Conservation (phyloP, 148 eudicot genomes). For the Rhododendron henanense region DNA sequence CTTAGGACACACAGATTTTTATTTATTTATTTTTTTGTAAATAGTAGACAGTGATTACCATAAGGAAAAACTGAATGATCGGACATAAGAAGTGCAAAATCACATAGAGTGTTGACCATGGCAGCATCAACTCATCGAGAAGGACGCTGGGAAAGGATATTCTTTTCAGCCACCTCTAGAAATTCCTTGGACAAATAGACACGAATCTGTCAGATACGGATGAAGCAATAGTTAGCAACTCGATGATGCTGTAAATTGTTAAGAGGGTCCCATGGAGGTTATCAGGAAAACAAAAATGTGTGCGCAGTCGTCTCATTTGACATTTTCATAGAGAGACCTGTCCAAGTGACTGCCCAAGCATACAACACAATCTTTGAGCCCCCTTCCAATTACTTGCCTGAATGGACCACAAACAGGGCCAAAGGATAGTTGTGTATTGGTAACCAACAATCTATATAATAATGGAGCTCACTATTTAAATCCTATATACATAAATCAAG, state of each 20-base stretch:
- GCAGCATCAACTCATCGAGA: conserved; percentile 78
- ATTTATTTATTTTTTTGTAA: too few relatives aligned
- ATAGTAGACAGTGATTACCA: too few relatives aligned
- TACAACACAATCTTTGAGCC: neutral
- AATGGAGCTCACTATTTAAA: too few relatives aligned
- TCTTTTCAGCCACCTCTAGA: conserved; percentile 61
- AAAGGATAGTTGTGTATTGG: too few relatives aligned
- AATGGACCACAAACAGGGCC: neutral
- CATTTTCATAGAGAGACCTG: neutral
- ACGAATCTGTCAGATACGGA: conserved; percentile 40
- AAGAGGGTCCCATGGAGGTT: too few relatives aligned
- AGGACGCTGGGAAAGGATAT: conserved; percentile 68
- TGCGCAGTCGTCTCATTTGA: neutral
- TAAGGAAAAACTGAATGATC: too few relatives aligned
- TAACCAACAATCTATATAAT: too few relatives aligned
- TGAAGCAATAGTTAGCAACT: neutral
- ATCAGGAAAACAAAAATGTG: neutral
- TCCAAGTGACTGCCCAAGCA: neutral
- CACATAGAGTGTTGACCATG: conserved; percentile 51
- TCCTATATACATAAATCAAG: too few relatives aligned
- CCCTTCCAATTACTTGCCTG: neutral
- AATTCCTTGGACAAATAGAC: conserved; percentile 63
- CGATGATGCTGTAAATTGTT: neutral
- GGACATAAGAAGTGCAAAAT: conserved; percentile 17
- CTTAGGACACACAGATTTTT: too few relatives aligned